Evolutionary conservation across 2,329 filamentous ascomycete species (phyloP).

Genomic region (Tolypocladium sp.): DNA sequence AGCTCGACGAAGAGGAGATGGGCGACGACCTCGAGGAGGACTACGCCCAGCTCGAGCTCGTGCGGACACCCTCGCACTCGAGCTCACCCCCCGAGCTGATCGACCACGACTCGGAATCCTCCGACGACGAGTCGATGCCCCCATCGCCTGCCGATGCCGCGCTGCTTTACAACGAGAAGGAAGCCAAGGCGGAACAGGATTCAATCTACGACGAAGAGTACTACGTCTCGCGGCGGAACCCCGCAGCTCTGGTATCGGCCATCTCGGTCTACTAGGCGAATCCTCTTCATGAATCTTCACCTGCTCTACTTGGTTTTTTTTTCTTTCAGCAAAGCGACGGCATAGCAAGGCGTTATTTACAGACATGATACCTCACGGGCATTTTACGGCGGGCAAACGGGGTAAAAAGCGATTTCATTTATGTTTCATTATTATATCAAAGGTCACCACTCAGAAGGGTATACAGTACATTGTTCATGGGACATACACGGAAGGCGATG

Average conservation of each 20-base stretch:
- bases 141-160: slow-evolving; percentile 54
- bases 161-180: slow-evolving; percentile 53
- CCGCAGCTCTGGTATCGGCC: slow-evolving; percentile 40
- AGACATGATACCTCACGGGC: slow-evolving; percentile 19
- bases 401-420: slow-evolving; percentile 5
- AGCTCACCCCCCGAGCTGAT: slow-evolving; percentile 61
- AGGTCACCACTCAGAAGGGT: slow-evolving; percentile 6
- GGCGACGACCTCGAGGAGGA: slow-evolving; percentile 53
- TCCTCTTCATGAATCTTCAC: not conserved
- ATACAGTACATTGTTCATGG: slow-evolving; percentile 4
- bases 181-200: slow-evolving; percentile 32
- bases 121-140: slow-evolving; percentile 68
- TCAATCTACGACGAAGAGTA: slow-evolving; percentile 43
- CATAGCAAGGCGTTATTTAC: slow-evolving; percentile 17
- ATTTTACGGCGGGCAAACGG: slow-evolving; percentile 9
- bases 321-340: slow-evolving; percentile 14
- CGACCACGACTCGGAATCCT: slow-evolving; percentile 61
- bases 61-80: slow-evolving; percentile 58
- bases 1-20: slow-evolving; percentile 31
- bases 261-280: slow-evolving; percentile 45
- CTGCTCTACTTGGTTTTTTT: slow-evolving; percentile 4
- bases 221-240: slow-evolving; percentile 43
- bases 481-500: not conserved
- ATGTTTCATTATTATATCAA: not conserved
- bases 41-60: slow-evolving; percentile 56